Evolutionary conservation across 2,329 filamentous ascomycete genomes (phyloP).

Genomic region (Xylariaceae sp.): DNA sequence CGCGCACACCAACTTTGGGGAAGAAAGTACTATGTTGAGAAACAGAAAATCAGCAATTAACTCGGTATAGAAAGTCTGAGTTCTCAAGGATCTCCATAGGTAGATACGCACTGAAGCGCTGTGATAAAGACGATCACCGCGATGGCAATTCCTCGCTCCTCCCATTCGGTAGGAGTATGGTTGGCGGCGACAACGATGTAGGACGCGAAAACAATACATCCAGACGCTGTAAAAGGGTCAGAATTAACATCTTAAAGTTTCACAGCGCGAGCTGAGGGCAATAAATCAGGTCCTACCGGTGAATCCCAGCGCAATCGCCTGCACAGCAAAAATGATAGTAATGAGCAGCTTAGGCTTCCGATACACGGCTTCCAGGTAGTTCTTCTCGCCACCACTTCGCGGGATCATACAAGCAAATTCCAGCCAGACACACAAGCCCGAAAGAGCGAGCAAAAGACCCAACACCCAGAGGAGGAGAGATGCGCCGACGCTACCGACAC

Average conservation of each 20-base stretch:
- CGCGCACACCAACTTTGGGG: not conserved
- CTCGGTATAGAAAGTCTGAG: too few species aligned
- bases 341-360: not conserved
- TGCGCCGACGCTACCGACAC: not conserved
- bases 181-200: not conserved
- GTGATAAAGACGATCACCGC: not conserved
- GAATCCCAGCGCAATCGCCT: not conserved
- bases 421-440: not conserved
- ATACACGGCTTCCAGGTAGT: not conserved
- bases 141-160: not conserved
- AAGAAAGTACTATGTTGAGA: not conserved
- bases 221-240: not conserved
- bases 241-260: too few species aligned
- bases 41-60: too few species aligned
- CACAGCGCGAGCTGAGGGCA: too few species aligned
- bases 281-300: too few species aligned
- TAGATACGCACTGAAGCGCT: too few species aligned
- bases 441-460: not conserved
- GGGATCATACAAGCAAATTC: not conserved
- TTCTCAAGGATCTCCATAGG: too few species aligned
- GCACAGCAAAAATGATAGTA: not conserved
- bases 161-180: not conserved
- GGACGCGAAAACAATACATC: not conserved
- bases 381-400: not conserved
- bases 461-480: not conserved